Evolutionary conservation across 768 basidiomycete species (phyloP), one percentile per base, ranked within the genome.

Genomic region (Termitomyces sp.): DNA sequence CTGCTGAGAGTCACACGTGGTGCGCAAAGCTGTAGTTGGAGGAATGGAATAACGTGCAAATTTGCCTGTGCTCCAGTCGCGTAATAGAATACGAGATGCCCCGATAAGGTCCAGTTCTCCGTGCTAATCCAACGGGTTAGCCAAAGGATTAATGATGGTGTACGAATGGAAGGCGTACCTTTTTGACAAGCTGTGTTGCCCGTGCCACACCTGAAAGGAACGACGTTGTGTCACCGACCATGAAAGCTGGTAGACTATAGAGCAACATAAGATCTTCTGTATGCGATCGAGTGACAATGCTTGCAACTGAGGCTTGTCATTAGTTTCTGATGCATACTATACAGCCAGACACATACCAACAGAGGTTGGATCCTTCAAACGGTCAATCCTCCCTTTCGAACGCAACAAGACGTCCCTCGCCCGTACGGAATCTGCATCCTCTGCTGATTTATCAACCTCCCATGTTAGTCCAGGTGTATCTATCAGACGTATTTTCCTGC

Each of bases 381-480:
- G 81, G 68, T 95, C 94, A 45, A 96, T 85, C 61, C 88, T 80
- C 13, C 94, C 94, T 62, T 86, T 80, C 67, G 82, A 87, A 49
- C 93, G 80, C 62, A 90, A 68, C n/a, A 96, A 70, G 54, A 94
- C 82, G 66, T 97, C 94, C 20, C 80, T 82, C 5, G 84, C 80
- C 36, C 83, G 78, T 61, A 65, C 61, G n/a, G 66, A 67, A 32
- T 75, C 75, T 22, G 58, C 51, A 30, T 75, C 74, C 35, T 77
- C 79, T 12, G 68, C 72, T 22, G 75, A 67, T 16, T 75, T 71
- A 20, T 75, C 74, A 3, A 69, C 56, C 20, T 71, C 68, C 79
- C 84, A 86, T 52, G 82, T 77, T 63, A 94, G 72, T n/a, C 94
- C 94, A 33, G 94, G 94, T 0, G 92, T 96, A 69, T 97, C 94